These are phyloP conservation scores for Eucalyptus leucophloia DNA, from an alignment of 345 rosid genomes.

Conservation along the genomic window DNA sequence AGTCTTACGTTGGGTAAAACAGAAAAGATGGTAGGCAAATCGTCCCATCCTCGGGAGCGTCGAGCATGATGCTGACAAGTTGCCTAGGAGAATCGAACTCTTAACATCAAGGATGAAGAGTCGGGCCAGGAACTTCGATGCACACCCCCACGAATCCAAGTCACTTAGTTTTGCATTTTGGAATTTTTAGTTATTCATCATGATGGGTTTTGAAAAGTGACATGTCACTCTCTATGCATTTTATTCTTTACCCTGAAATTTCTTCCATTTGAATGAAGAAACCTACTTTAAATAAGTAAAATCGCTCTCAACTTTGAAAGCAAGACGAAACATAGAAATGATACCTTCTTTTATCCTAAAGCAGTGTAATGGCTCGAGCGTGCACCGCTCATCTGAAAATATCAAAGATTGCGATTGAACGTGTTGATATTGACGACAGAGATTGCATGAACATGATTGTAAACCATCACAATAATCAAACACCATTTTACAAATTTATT, in stretches of 20 bases:
- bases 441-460: too few relatives aligned
- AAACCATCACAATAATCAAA: neutral
- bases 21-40: neutral
- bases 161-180: neutral
- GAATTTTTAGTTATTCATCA: neutral
- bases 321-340: neutral
- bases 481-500: neutral
- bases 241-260: neutral
- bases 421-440: fast-evolving
- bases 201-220: neutral
- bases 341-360: neutral
- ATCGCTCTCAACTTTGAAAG: neutral
- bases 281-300: neutral
- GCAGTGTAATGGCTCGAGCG: neutral
- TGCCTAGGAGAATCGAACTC: neutral
- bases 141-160: neutral
- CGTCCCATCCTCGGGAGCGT: neutral
- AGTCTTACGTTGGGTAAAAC: neutral
- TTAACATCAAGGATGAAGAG: neutral
- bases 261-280: neutral
- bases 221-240: neutral
- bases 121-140: neutral
- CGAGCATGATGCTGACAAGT: neutral
- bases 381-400: fast-evolving
- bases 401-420: neutral